Base-by-base conservation (phyloP, 495 filamentous ascomycete genomes). In the Daldinia decipiens region DNA sequence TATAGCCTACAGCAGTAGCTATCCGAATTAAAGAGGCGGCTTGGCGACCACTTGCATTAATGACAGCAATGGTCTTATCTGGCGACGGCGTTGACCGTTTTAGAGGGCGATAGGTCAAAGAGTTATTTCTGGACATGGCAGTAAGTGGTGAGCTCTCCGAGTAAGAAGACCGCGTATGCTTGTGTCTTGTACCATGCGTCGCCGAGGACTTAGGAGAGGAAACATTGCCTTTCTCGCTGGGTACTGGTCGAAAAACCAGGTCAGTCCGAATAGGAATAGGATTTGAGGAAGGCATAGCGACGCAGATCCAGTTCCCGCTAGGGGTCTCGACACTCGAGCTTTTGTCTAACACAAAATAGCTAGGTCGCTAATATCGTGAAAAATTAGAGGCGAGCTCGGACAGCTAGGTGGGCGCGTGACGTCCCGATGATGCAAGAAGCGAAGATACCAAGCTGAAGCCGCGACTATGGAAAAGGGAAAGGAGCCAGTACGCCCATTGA, bases 21-120 rank as follows among this genome's bases (percentile, higher is more conserved):
- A 96, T 94, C 52, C 95, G 90, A 60, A 97, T 93, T 76, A 98
- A 87, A 39, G 93, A 97, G 47, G 95, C 95, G 32, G 94, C 93
- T 85, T 98, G 95, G 67, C 95, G 90, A 65, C 95, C 95, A 69
- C 91, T 92, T 78, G 91, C 90, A 80, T 98, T 98, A 78, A 97
- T 93, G 75, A 95, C 90, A 72, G 93, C 94, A 72, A 97, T 93
- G 53, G 89, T 94, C 82, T 94, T 92, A 73, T 86, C 79, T 43
- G 87, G 84, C 61, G 85, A 84, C 54, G 83, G 82, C 71, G 82
- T 83, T 32, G 81, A 77, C 62, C 85, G 78, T 72, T 87, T 87
- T 12, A 82, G 70, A 4, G 85, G 85, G 17, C 85, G 83, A 68
- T 83, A 83, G 6, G 73, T 83, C 58, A 83, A 58, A 13, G 80